These are phyloP conservation scores for Hypoxylon rickii DNA, from an alignment of 495 filamentous ascomycete genomes.

Conservation along the genomic window DNA sequence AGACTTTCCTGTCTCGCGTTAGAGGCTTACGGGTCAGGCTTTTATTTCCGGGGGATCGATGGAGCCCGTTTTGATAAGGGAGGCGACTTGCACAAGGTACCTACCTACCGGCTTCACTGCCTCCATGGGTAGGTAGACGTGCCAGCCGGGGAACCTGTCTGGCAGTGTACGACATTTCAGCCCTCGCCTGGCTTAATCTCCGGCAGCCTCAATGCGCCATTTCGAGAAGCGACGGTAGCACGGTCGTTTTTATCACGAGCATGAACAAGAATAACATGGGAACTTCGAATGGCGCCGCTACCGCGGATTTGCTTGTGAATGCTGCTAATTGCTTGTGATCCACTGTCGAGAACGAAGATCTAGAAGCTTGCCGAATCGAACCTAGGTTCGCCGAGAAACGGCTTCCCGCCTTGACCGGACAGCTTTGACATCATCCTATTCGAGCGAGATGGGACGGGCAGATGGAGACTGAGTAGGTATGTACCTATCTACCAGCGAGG, in stretches of 20 bases:
- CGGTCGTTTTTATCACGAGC: too few relatives aligned
- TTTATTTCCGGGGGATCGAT: conserved; percentile 27
- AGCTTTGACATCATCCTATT: conserved; percentile 28
- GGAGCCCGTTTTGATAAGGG: conserved; percentile 12
- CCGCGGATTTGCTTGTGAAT: too few relatives aligned
- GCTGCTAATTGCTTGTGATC: too few relatives aligned
- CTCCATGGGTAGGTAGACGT: too few relatives aligned
- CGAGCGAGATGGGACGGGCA: neutral
- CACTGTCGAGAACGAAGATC: too few relatives aligned
- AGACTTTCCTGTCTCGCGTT: conserved; percentile 9
- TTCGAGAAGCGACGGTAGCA: too few relatives aligned
- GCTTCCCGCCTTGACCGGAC: neutral
- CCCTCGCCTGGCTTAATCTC: neutral
- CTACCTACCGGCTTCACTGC: too few relatives aligned
- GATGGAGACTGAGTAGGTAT: too few relatives aligned
- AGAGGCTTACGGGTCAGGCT: conserved; percentile 1
- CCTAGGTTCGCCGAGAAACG: neutral
- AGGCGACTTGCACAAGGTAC: conserved; percentile 9
- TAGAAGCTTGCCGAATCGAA: conserved; percentile 7
- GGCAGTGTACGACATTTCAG: neutral
- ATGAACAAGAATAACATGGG: too few relatives aligned
- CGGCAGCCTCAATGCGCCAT: neutral
- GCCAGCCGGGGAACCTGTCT: too few relatives aligned
- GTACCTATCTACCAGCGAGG: neutral
- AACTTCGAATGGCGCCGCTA: too few relatives aligned